Base-by-base conservation (phyloP, 257 asterid species). In the Haberlea rhodopensis region DNA sequence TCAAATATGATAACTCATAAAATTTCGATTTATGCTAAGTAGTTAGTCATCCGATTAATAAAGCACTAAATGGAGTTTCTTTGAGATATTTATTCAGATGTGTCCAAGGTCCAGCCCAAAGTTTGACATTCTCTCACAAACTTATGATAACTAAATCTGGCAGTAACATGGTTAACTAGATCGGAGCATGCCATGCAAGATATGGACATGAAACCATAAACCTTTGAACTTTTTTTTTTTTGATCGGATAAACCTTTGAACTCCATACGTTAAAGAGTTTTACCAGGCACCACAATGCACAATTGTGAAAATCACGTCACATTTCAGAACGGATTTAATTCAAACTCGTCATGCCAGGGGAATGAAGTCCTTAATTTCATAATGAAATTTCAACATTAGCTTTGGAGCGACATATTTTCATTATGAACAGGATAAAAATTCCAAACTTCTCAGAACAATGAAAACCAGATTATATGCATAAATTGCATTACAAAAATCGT, bases 401-500 rank as follows among this genome's bases (percentile, higher is more conserved):
- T 55, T 65, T 10, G 25, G 19, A 48, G 28, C 66, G 27, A 16
- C 49, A 32, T 18, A 52, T 54, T 52, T 53, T 34, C 43, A 34
- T 23, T 24, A 27, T 61, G 55, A 15, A 18, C 6, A 34, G 20
- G 13, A 26, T 23, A 7, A 48, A n/a, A 5, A 26, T 22, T 32
- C 26, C 23, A 43, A 23, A 16, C 43, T 52, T 26, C 26, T 11
- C 13, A 1, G 55, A 25, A 8, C n/a, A 32, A 67, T 18, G 24
- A 59, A 34, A 46, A 18, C 3, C 4, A 53, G 18, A 10, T 10
- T 31, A 5, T n/a, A n/a, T 48, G 45, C 51, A 7, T n/a, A 37
- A 19, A 37, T 28, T 23, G 16, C 13, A 24, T 53, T 6, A 60
- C 8, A 23, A 62, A 69, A 67, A 9, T 1, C 3, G 23, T 85